Percentiles rank a stretch among this genome's conserved stretches.
These are phyloP conservation scores for Boeremia lycopersici DNA, from an alignment of 2,329 filamentous ascomycete species.

Conservation along the genomic window DNA sequence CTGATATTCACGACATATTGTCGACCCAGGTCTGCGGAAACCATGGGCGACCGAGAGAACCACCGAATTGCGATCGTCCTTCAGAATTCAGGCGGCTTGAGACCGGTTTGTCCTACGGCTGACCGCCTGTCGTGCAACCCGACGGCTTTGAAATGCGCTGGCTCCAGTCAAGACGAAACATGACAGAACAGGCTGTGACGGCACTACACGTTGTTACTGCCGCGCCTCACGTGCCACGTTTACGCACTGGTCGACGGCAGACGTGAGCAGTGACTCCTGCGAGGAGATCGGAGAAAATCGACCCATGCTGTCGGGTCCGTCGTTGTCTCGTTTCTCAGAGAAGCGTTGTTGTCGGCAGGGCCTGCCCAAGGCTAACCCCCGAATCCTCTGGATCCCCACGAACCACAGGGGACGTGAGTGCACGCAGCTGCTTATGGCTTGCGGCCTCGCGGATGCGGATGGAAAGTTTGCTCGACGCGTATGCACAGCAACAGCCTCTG, in stretches of 20 bases:
- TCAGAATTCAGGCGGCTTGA: constrained; percentile 12
- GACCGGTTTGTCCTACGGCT: constrained; percentile 13
- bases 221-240: constrained; percentile 21
- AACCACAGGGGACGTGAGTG: constrained; percentile 20
- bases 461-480: constrained; percentile 16
- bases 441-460: constrained; percentile 16
- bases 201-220: constrained; percentile 24
- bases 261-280: constrained; percentile 21
- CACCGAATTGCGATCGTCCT: constrained; percentile 15
- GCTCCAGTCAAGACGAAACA: constrained; percentile 36
- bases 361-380: constrained; percentile 11
- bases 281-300: constrained; percentile 32
- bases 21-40: constrained; percentile 22
- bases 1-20: constrained; percentile 7
- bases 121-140: constrained; percentile 32
- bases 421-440: constrained; percentile 16
- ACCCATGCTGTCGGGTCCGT: constrained; percentile 28
- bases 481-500: constrained; percentile 21
- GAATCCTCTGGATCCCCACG: constrained; percentile 20
- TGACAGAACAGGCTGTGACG: constrained; percentile 19
- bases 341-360: constrained; percentile 1
- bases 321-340: constrained; percentile 18
- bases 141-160: constrained; percentile 31
- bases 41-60: constrained; percentile 11
- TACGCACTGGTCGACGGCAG: constrained; percentile 15